Base-by-base conservation (phyloP, 2,329 filamentous ascomycete species). In the Fusarium multiceps region DNA sequence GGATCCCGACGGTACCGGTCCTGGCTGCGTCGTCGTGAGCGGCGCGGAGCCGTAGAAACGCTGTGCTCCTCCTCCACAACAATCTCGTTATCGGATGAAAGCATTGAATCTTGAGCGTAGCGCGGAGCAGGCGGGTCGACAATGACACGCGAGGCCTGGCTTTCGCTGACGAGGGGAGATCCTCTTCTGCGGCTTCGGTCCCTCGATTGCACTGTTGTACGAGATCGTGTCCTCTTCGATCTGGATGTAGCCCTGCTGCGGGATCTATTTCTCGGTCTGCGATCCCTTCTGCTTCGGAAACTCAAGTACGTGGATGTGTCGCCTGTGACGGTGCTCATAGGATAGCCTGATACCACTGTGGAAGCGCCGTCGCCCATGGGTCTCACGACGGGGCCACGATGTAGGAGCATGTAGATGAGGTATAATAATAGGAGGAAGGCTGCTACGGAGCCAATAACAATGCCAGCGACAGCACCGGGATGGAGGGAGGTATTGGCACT, bases 371-470 rank as follows among this genome's bases (percentile, higher is more conserved):
- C 63, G 2, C 69, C 71, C 25, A 72, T 71, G 37, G 70, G 64
- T 32, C 75, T 65, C 56, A 75, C 75, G 40, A 78, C 72, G 3
- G 80, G 82, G 2, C 80, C 80, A 30, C 83, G 79, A 63, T 84
- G 83, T 30, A 87, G 77, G n/a, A 80, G 80, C 4, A 82, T 80
- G 75, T 86, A 87, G 59, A 88, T 68, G 14, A 88, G 73, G 76
- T 84, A 84, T 30, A 88, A 77, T 14, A 88, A 66, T 34, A 89
- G 78, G 32, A 88, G 75, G 75, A 89, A 86, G 55, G 82, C 87
- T 28, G 78, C 81, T 49, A 84, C 80, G 43, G 81, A 79, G 67
- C 82, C 83, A 53, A 85, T 77, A 7, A 83, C 81, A 61, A 84
- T 83, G 69, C 78, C 83, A 12, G 77, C 83, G 16, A 85, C 75